Base-by-base conservation (phyloP, 768 basidiomycete genomes). In the Chiua virens region DNA sequence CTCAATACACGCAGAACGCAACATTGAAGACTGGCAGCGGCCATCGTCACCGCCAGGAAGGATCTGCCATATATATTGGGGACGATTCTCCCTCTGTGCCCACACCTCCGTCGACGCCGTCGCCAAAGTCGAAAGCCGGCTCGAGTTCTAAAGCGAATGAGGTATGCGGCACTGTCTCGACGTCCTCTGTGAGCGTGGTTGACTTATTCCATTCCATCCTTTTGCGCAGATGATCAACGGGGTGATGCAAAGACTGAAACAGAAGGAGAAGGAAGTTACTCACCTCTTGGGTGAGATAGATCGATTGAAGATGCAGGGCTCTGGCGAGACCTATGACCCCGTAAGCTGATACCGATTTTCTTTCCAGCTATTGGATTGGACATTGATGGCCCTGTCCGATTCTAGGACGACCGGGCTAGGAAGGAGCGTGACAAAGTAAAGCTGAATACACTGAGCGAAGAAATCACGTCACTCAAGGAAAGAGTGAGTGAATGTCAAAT, bases 221-320 rank as follows among this genome's bases (percentile, higher is more conserved):
- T 42, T 22, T 49, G 13, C 4, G 6, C 20, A 87, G 79, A 84
- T 79, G 55, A 77, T 87, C 50, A 79, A 83, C 54, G 89, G 88
- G 2, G 63, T 95, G 18, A 81, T 92, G 9, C 89, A 92, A 60
- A 82, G 89, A 10, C 75, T 95, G 15, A 80, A 87, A 4, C 80
- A 85, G 64, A 93, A 92, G 65, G 93, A 97, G 72, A 91, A 88
- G 60, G 83, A 93, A 66, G 88, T 92, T 2, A 63, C 82, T 3
- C 82, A 85, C 49, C 76, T 95, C 2, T 85, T 86, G 62, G 77
- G 77, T 4, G 87, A 93, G 61, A 69, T 94, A 18, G 86, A 85
- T 49, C 75, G 77, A 17, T 69, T 85, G 56, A 83, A 79, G 57
- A 71, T 74, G 5, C 79, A 82, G 63, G 81, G 79, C 64, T 82